A percentile compares a stretch with the other conserved stretches of the same genome.
phyloP scores from a whole-genome alignment of 768 basidiomycete genomes.

The Rhizopogon vesiculosus region DNA sequence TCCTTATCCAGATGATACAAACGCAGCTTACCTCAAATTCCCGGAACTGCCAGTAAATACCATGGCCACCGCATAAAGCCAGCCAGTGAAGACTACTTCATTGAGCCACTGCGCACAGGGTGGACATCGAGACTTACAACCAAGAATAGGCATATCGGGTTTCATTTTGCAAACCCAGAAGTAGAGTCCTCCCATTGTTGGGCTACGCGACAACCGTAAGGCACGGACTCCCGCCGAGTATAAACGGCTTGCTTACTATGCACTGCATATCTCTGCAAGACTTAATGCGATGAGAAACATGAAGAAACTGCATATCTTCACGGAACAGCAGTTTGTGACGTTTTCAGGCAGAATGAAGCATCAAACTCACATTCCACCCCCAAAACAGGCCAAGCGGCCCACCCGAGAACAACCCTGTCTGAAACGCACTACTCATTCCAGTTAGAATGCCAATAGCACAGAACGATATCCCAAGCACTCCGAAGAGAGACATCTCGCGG shows the following conservation, averaged over 20 bases:
- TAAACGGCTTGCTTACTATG: slow-evolving; percentile 37
- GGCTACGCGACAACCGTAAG: slow-evolving; percentile 25
- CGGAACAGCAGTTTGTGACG: neutral
- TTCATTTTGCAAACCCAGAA: slow-evolving; percentile 65
- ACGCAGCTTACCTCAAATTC: slow-evolving; percentile 39
- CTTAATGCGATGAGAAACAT: slow-evolving; percentile 55
- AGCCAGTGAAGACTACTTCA: slow-evolving; percentile 43
- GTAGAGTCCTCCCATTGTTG: slow-evolving; percentile 55
- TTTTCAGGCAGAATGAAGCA: neutral
- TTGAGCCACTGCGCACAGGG: neutral
- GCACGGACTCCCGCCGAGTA: neutral
- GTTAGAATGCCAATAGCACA: slow-evolving; percentile 59
- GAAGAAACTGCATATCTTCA: slow-evolving; percentile 50
- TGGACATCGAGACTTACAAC: slow-evolving; percentile 33
- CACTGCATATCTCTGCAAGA: slow-evolving; percentile 54
- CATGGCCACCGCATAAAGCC: slow-evolving; percentile 60
- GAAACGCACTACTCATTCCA: slow-evolving; percentile 57
- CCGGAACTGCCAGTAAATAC: slow-evolving; percentile 56
- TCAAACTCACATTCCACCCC: slow-evolving; percentile 52
- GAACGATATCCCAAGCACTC: slow-evolving; percentile 56
- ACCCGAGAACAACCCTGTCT: slow-evolving; percentile 54
- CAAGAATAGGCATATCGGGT: slow-evolving; percentile 45
- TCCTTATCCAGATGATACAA: neutral
- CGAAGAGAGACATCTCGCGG: slow-evolving; percentile 54
- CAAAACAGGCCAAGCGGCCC: slow-evolving; percentile 56